A percentile compares a stretch with the other conserved stretches of the same genome.
Conservation (phyloP, 805 yeast genomes). For the Cyberlindnera mycetangii region DNA sequence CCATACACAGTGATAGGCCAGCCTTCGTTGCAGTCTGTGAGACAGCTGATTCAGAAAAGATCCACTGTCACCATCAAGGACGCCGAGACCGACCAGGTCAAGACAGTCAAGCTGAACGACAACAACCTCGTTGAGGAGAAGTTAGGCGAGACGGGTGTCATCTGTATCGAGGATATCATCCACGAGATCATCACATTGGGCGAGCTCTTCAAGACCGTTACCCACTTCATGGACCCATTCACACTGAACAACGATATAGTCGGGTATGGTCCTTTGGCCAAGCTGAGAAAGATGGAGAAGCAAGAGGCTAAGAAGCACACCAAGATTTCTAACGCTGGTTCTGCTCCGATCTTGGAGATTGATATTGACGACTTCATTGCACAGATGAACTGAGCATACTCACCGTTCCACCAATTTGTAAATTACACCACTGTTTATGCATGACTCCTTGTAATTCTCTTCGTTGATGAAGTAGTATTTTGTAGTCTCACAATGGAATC, state of each 20-base stretch:
- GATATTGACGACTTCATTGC: slow-evolving; percentile 70
- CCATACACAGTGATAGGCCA: slow-evolving; percentile 73
- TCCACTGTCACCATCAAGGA: slow-evolving; percentile 47
- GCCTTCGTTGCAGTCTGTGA: slow-evolving; percentile 70
- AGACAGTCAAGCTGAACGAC: slow-evolving; percentile 58
- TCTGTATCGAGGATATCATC: slow-evolving; percentile 78
- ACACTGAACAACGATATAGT: slow-evolving; percentile 63
- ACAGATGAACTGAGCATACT: slow-evolving; percentile 52
- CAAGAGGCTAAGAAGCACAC: slow-evolving; percentile 44
- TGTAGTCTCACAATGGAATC: too few species aligned
- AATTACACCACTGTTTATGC: slow-evolving; percentile 1
- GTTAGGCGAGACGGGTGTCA: slow-evolving; percentile 64
- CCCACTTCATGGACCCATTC: slow-evolving; percentile 68
- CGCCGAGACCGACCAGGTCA: slow-evolving; percentile 33
- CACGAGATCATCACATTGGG: slow-evolving; percentile 67
- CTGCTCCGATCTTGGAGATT: slow-evolving; percentile 64
- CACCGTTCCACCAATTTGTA: background rate
- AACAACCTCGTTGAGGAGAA: slow-evolving; percentile 73
- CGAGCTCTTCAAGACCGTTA: slow-evolving; percentile 57
- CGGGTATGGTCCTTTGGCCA: slow-evolving; percentile 74
- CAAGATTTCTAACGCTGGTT: slow-evolving; percentile 54
- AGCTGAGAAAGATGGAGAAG: slow-evolving; percentile 59
- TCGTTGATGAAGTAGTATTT: background rate
- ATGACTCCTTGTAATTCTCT: background rate
- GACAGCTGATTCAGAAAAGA: slow-evolving; percentile 75